A percentile compares a stretch with the other conserved stretches of the same genome.
Evolutionary conservation across 257 asterid genomes (phyloP).

Genomic region (Solanum sejunctum): DNA sequence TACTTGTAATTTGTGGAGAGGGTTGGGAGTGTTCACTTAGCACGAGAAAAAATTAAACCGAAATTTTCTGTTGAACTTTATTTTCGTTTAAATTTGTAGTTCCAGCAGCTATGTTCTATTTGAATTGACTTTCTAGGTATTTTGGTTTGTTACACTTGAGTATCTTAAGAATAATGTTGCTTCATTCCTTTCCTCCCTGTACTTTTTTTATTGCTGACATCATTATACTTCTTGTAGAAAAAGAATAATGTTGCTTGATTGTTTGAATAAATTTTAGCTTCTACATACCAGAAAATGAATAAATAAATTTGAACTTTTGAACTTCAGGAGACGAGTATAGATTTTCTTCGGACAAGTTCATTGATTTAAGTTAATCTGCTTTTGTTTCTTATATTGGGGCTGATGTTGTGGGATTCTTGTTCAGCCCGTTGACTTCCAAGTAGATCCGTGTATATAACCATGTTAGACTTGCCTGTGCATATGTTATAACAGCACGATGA

Average conservation of each 20-base stretch:
- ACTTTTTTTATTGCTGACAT: not conserved
- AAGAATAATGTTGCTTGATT: not conserved
- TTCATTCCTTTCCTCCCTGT: not conserved
- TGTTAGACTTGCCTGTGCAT: conserved; percentile 77
- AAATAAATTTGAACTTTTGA: not conserved
- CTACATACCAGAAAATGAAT: not conserved
- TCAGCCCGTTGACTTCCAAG: conserved; percentile 49
- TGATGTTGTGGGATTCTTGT: conserved; percentile 28
- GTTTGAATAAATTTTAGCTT: not conserved
- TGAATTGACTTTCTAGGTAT: not conserved
- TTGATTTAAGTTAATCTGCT: not conserved
- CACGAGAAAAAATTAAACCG: not conserved
- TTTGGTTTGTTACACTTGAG: not conserved
- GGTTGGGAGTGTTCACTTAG: not conserved
- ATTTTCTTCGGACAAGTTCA: not conserved
- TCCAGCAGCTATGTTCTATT: not conserved
- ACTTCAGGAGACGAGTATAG: not conserved
- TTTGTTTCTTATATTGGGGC: conserved; percentile 12
- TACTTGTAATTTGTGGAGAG: not conserved
- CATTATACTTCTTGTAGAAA: not conserved
- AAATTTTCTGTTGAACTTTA: not conserved
- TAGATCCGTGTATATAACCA: conserved; percentile 52
- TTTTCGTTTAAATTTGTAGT: not conserved
- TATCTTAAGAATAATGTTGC: not conserved
- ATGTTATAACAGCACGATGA: conserved; percentile 94